Evolutionary conservation across 306 rosid genomes (phyloP).

Genomic region (Chamaecrista fasciculata): DNA sequence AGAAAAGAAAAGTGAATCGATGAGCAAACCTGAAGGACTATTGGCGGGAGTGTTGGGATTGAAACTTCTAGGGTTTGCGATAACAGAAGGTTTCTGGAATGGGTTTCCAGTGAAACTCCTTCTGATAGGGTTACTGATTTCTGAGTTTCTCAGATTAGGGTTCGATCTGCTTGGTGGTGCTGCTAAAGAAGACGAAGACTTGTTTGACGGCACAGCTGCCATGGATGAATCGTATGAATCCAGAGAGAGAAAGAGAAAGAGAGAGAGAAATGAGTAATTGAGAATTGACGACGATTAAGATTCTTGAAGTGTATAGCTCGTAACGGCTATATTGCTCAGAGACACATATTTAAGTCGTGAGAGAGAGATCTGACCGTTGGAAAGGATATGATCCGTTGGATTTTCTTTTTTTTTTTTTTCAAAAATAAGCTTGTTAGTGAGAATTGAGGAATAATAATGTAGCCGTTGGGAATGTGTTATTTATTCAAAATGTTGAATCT

Average conservation of each 20-base stretch:
- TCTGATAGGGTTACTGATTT: conserved; percentile 49
- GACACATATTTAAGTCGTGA: conserved; percentile 29
- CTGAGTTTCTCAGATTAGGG: conserved; percentile 64
- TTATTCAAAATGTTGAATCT: not conserved
- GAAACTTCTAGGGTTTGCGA: conserved; percentile 40
- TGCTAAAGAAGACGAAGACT: conserved; percentile 41
- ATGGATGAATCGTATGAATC: conserved; percentile 20
- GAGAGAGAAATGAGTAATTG: not conserved
- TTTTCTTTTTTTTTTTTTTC: not conserved
- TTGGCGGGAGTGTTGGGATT: conserved; percentile 63
- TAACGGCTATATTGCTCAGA: conserved; percentile 56
- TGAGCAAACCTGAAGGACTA: conserved; percentile 60
- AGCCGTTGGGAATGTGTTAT: conserved; percentile 37
- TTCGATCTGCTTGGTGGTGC: conserved; percentile 26
- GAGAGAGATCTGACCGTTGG: conserved; percentile 6
- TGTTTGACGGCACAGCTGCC: conserved; percentile 56
- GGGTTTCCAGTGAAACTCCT: conserved; percentile 79
- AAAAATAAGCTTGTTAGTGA: not conserved
- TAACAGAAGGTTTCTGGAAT: conserved; percentile 56
- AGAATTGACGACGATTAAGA: conserved; percentile 9
- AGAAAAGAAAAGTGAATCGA: not conserved
- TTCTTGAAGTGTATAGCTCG: conserved; percentile 20
- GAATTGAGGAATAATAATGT: not conserved
- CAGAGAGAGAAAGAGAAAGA: not conserved
- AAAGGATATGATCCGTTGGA: conserved; percentile 47